These are phyloP conservation scores for Cryptosporidium tyzzeri DNA, from an alignment of 169 alveolate species.

Conservation along the genomic window DNA sequence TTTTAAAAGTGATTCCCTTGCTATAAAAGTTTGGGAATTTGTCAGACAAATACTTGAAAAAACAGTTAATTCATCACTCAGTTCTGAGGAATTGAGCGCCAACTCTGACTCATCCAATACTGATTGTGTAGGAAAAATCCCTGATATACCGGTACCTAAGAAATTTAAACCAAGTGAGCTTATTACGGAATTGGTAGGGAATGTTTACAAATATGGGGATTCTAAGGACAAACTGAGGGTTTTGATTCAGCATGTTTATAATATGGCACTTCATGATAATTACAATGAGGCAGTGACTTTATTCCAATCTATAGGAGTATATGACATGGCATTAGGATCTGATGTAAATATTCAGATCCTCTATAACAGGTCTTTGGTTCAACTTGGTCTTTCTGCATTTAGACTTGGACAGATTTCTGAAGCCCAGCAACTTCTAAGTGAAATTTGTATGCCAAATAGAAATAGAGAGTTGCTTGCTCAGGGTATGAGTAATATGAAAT, in stretches of 20 bases:
- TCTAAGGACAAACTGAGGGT: conserved; percentile 87
- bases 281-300: conserved; percentile 90
- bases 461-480: conserved; percentile 96
- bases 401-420: conserved; percentile 93
- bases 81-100: conserved; percentile 13
- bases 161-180: conserved; percentile 69
- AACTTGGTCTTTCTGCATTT: conserved; percentile 97
- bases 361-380: conserved; percentile 94
- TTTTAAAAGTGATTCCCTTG: conserved; percentile 59
- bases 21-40: conserved; percentile 67
- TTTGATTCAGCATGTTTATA: conserved; percentile 88
- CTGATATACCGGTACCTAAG: conserved; percentile 50
- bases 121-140: conserved; percentile 3
- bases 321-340: conserved; percentile 89
- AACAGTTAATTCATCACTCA: conserved; percentile 49
- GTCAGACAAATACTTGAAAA: conserved; percentile 45
- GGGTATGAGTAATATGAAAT: conserved; percentile 88
- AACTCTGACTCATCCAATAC: not conserved
- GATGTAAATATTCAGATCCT: conserved; percentile 93
- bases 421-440: conserved; percentile 91
- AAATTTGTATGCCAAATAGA: conserved; percentile 91
- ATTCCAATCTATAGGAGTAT: conserved; percentile 88
- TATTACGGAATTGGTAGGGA: conserved; percentile 80
- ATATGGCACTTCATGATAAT: conserved; percentile 89
- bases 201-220: conserved; percentile 85